These are phyloP conservation scores for Rhodofomes roseus DNA, from an alignment of 1,284 basidiomycete species.

Conservation along the genomic window DNA sequence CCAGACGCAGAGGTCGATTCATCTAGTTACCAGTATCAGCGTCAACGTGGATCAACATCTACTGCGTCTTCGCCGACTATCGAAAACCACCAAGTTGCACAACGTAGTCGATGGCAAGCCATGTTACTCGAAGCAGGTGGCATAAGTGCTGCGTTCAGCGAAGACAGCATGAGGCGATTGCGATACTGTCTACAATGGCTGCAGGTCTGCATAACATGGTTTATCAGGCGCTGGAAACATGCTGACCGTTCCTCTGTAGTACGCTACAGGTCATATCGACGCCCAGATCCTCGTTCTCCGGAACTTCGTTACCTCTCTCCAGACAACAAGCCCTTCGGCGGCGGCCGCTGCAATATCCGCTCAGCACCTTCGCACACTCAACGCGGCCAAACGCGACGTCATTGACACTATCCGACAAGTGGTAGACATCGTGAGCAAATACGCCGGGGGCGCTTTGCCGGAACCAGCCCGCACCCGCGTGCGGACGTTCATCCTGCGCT, in stretches of 20 bases:
- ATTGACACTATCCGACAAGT: slow-evolving; percentile 86
- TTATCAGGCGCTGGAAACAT: background rate
- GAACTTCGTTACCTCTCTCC: slow-evolving; percentile 74
- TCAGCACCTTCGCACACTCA: slow-evolving; percentile 62
- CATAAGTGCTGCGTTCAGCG: slow-evolving; percentile 81
- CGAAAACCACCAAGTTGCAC: slow-evolving; percentile 44
- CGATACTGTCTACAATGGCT: slow-evolving; percentile 89
- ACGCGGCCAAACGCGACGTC: slow-evolving; percentile 76
- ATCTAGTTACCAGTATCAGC: background rate
- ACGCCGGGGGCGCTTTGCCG: slow-evolving; percentile 81
- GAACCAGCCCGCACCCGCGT: slow-evolving; percentile 80
- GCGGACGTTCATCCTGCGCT: slow-evolving; percentile 74
- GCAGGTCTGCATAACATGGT: slow-evolving; percentile 46
- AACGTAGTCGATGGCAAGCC: slow-evolving; percentile 78
- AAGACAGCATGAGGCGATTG: slow-evolving; percentile 85
- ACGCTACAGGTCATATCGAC: slow-evolving; percentile 85
- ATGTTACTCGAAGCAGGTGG: slow-evolving; percentile 88
- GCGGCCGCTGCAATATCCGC: slow-evolving; percentile 39
- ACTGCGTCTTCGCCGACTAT: slow-evolving; percentile 7
- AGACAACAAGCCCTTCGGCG: slow-evolving; percentile 38
- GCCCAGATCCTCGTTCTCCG: slow-evolving; percentile 82
- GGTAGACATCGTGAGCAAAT: slow-evolving; percentile 84
- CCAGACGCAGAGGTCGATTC: background rate
- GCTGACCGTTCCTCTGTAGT: slow-evolving; percentile 40
- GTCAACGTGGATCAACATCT: background rate